Evolutionary conservation across 345 rosid genomes (phyloP).

Genomic region (Bruguiera sexangula): DNA sequence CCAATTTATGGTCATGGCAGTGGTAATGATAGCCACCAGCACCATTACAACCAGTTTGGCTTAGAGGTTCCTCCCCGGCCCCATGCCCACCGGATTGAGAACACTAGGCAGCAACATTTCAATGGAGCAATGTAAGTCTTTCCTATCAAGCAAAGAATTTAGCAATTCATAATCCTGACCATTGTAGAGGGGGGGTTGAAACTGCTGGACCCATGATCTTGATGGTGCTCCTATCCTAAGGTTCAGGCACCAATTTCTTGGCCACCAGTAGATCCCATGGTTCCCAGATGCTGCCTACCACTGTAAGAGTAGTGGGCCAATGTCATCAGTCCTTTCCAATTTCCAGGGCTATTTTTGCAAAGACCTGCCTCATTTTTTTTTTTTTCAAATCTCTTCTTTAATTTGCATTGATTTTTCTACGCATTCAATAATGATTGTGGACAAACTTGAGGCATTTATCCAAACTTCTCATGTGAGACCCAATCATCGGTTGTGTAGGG

Average conservation of each 20-base stretch:
- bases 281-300: constrained; percentile 9
- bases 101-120: constrained; percentile 43
- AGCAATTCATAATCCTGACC: too few species aligned
- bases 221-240: too few species aligned
- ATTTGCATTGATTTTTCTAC: constrained; percentile 36
- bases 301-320: constrained; percentile 13
- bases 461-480: constrained; percentile 27
- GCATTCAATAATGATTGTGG: constrained; percentile 38
- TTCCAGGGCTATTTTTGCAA: constrained; percentile 25
- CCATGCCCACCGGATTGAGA: constrained; percentile 48
- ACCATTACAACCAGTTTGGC: constrained; percentile 34
- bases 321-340: constrained; percentile 20
- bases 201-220: too few species aligned
- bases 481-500: constrained; percentile 19
- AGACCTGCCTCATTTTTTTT: constrained; percentile 30
- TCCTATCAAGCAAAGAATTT: not conserved
- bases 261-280: not conserved
- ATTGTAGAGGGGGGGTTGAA: too few species aligned
- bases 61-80: constrained; percentile 55
- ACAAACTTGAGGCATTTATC: constrained; percentile 38
- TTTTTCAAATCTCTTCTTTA: constrained; percentile 22
- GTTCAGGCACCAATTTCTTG: too few species aligned
- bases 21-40: constrained; percentile 11
- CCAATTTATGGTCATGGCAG: constrained; percentile 57
- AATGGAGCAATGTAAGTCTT: constrained; percentile 18